Evolutionary conservation across 352 stramenopile genomes (phyloP), one percentile per base, ranked within the genome.

Genomic region (Phytopythium chamaehyphon): DNA sequence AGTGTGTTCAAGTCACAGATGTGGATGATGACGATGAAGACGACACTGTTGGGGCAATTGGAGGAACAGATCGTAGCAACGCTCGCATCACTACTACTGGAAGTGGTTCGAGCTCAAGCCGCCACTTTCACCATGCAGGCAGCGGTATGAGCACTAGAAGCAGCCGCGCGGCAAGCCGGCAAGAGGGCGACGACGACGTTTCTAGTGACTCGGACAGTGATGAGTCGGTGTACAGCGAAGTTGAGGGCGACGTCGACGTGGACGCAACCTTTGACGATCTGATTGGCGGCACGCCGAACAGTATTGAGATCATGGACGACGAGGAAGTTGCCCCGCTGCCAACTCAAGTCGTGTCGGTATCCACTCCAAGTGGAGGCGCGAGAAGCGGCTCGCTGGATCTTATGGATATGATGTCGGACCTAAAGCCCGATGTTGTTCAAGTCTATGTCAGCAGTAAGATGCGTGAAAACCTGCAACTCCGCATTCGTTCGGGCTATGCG

Each of bases 401-500:
- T 8, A 43, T 58, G 35, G 63, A 47, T 2, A 56, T 55, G 5
- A 18, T 69, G 11, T 51, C 54, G 21, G 68, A 56, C 26, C 55
- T 73, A 54, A 47, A 62, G 40, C 71, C 64, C 15, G 65, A 74
- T 31, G 86, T 91, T 47, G 76, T 92, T 1, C 84, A 93, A 57
- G 84, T 90, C 36, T 95, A 95, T 53, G 84, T 95, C 54, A 95
- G 84, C 64, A 93, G 80, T 51, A 93, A 90, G 57, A 88, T 87
- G 28, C 85, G 85, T 12, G 85, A 93, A 61, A 92, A 95, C 40
- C 66, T 90, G 1, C 48, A 52, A 39, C 63, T 93, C 19, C 51
- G 72, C 11, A 78, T 96, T 37, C 79, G 81, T 15, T 90, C 83
- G 10, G 85, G 83, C 5, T 93, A 92, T 38, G 85, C 80, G 11